phyloP scores from a whole-genome alignment of 345 rosid species.

The Heritiera fomes region DNA sequence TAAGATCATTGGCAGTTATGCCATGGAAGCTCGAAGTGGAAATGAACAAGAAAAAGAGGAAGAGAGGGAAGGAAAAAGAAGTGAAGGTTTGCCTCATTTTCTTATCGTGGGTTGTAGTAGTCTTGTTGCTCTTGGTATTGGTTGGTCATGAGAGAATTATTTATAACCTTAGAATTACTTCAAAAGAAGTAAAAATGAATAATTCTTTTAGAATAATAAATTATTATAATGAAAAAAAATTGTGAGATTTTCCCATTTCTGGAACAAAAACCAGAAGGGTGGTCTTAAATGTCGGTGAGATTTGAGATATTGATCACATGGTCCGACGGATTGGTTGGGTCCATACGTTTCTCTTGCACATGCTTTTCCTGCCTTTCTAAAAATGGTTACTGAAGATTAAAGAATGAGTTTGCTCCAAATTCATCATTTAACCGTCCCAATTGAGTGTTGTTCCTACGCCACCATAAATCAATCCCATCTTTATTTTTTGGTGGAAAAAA shows the following conservation, averaged over 20 bases:
- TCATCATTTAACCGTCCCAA: not conserved
- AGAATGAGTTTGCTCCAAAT: conserved; percentile 1
- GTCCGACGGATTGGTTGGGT: not conserved
- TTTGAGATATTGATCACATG: no score
- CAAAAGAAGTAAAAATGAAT: not conserved
- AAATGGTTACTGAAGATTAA: conserved; percentile 19
- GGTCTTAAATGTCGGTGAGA: no score
- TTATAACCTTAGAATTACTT: not conserved
- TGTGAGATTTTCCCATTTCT: no score
- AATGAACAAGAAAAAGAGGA: conserved; percentile 10
- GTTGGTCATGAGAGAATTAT: not conserved
- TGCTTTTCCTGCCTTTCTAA: not conserved
- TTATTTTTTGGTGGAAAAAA: no score
- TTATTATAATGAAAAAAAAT: no score
- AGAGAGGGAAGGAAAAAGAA: conserved; percentile 13
- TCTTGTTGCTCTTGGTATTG: not conserved
- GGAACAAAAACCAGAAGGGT: not conserved
- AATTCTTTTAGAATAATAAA: not conserved
- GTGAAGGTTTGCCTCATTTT: conserved; percentile 20
- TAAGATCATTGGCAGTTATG: conserved; percentile 27
- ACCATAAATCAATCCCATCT: not conserved
- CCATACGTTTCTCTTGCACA: not conserved
- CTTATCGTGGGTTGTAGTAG: not conserved
- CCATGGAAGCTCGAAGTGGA: conserved; percentile 5
- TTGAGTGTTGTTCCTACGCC: not conserved